Percentiles rank a stretch among this genome's conserved stretches.
phyloP scores from a whole-genome alignment of 768 basidiomycete species.

The Collybia mongolica region DNA sequence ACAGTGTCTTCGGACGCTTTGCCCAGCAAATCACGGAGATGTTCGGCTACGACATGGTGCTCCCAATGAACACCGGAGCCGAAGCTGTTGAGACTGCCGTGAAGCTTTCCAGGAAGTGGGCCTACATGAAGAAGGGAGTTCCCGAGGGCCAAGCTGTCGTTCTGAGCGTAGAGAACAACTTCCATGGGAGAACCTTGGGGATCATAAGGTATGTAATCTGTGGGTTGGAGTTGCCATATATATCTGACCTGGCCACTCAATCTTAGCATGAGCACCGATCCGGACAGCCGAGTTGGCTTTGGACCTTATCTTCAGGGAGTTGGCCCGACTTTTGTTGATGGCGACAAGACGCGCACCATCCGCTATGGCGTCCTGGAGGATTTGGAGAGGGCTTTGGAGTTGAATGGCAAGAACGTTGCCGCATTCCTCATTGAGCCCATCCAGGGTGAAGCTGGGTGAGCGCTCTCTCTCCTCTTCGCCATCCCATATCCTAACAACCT shows the following conservation, averaged over 20 bases:
- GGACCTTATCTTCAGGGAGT: conserved; percentile 88
- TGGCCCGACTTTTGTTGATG: conserved; percentile 73
- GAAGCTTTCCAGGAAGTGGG: conserved; percentile 97
- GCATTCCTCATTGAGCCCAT: conserved; percentile 98
- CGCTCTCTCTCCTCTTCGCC: not conserved
- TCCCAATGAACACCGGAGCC: conserved; percentile 99
- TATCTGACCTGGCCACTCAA: conserved; percentile 10
- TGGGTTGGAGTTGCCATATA: not conserved
- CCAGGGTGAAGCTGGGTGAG: conserved; percentile 97
- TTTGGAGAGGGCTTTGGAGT: conserved; percentile 75
- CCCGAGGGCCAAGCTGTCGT: conserved; percentile 82
- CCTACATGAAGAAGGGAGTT: conserved; percentile 84
- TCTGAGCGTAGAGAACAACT: conserved; percentile 85
- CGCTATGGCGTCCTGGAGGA: conserved; percentile 84
- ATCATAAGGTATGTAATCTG: conserved; percentile 64
- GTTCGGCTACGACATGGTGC: conserved; percentile 92
- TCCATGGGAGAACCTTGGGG: conserved; percentile 92
- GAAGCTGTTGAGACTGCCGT: conserved; percentile 98
- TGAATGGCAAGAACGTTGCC: conserved; percentile 80
- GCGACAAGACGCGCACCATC: conserved; percentile 55
- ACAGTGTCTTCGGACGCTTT: conserved; percentile 87
- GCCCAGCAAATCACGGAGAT: conserved; percentile 79
- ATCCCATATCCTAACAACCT: conserved; percentile 3
- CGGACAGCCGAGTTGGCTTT: conserved; percentile 82
- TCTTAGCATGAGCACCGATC: conserved; percentile 89